Base-by-base conservation (phyloP, 192 early-diverging fungal genomes). In the Gamsiella multidivaricata region DNA sequence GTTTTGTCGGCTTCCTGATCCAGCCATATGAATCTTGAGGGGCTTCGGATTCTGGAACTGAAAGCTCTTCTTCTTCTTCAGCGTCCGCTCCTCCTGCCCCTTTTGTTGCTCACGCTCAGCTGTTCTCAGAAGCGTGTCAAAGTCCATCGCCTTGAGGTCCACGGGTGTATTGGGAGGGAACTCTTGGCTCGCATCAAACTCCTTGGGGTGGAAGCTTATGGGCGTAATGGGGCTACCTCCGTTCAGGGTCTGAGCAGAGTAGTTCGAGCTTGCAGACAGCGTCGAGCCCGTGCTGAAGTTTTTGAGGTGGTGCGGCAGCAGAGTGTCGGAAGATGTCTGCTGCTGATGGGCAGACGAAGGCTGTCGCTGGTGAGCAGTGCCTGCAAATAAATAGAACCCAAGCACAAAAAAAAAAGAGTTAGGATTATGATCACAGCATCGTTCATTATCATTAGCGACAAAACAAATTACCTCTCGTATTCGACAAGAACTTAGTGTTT, bases 61-160 rank as follows among this genome's bases (percentile, higher is more conserved):
- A 15, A 60, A 69, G 25, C 56, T 69, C 28, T 69, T 69, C 47
- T 69, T 62, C 43, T 69, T 78, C 49, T 78, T 54, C 25, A 56
- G 7, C 33, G 54, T 69, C 23, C 62, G 52, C 23, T 69, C 65
- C 28, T 78, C 65, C 46, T 61, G 66, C 12, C 74, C 65, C 31
- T 58, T 61, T 52, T 63, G 65, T 20, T 78, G 74, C 33, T 78
- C 74, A 3, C 55, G 60, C 32, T 78, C 74, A 18, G 74, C 74
- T 17, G 65, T 69, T 20, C 45, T 54, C 36, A 78, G 28, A 8
- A 78, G 54, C 7, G 74, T 36, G 2, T 78, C 74, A 47, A 78
- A 69, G 31, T 78, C 74, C 65, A 78, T 59, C 0, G 53, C 45
- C 47, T 69, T 58, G 12, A 78, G 18, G n/a, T 78, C 74, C 43